Conservation (phyloP, 257 asterid genomes). For the Pogostemon cablin region DNA sequence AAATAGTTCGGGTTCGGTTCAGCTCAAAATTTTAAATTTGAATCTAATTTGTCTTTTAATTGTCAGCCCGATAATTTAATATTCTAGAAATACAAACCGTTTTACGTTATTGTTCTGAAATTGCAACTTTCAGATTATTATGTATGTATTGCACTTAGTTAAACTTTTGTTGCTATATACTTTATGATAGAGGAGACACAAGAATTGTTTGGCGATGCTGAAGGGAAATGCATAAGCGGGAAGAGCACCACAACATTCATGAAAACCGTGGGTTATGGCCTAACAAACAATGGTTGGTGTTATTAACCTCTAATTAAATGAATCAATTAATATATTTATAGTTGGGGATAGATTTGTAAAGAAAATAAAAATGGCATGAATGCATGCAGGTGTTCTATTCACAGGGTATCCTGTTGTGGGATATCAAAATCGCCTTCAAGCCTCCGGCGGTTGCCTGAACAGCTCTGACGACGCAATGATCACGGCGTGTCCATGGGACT, state of each 20-base stretch:
- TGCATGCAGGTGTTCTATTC: constrained; percentile 39
- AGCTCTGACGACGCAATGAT: constrained; percentile 39
- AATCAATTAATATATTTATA: too few relatives aligned
- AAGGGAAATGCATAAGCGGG: constrained; percentile 55
- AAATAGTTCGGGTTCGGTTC: too few relatives aligned
- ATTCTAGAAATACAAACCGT: too few relatives aligned
- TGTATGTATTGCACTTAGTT: too few relatives aligned
- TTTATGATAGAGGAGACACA: constrained; percentile 53
- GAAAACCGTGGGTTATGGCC: constrained; percentile 40
- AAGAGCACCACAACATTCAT: constrained; percentile 35
- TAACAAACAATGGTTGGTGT: constrained; percentile 56
- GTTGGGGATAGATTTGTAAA: too few relatives aligned
- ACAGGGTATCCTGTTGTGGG: constrained; percentile 58
- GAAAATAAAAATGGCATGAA: too few relatives aligned
- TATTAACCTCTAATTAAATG: neutral
- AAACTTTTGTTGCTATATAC: too few relatives aligned
- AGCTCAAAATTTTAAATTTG: too few relatives aligned
- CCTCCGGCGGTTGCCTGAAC: constrained; percentile 64
- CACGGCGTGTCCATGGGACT: constrained; percentile 66
- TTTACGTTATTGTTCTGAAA: too few relatives aligned
- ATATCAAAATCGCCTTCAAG: constrained; percentile 54
- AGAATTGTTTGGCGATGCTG: constrained; percentile 44
- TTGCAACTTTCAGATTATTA: too few relatives aligned
- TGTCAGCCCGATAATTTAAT: too few relatives aligned
- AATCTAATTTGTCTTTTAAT: too few relatives aligned